Base-by-base conservation (phyloP, 495 filamentous ascomycete genomes). In the Bacidia gigantensis region DNA sequence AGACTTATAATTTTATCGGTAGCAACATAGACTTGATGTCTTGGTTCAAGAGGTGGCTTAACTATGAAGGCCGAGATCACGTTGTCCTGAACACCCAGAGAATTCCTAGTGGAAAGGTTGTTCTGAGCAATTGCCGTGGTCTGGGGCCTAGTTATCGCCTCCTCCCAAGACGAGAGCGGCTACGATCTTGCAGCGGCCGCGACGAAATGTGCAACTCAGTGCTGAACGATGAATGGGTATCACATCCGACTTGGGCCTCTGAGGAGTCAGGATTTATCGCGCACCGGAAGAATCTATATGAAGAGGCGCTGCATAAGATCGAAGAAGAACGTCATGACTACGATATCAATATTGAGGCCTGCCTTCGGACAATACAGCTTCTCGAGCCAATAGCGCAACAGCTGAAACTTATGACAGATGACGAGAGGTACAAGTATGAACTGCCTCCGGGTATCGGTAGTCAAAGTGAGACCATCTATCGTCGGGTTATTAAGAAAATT, bases 241-340 rank as follows among this genome's bases (percentile, higher is more conserved):
- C 89, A 44, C 92, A 97, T 68, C 93, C 93, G 1, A 99, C 93
- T 2, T 99, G 93, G 93, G 93, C 90, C 0, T 96, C 89, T 1
- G 93, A 99, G 66, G 93, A 99, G 62, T 94, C 87, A 26, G 93
- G 93, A 1, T 99, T 99, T 58, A 87, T 99, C 52, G 93, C 92
- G 2, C 93, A 99, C 69, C 77, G 89, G 40, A 99, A 99, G 76
- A 99, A 97, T 60, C 74, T 78, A 20, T 90, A 79, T 53, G 93
- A 99, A 65, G 93, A 99, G 62, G 81, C 81, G 29, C 77, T 97
- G 35, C 93, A 97, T 59, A 79, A 92, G 14, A 95, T 97, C 55
- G 93, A 99, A 67, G 93, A 99, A 62, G 93, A 99, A 62, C 80
- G 93, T 12, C 93, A 99, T 62, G 93, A 99, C 63, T 99, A 99